These are phyloP conservation scores for Dipteronia sinensis DNA, from an alignment of 345 rosid genomes.

Conservation along the genomic window DNA sequence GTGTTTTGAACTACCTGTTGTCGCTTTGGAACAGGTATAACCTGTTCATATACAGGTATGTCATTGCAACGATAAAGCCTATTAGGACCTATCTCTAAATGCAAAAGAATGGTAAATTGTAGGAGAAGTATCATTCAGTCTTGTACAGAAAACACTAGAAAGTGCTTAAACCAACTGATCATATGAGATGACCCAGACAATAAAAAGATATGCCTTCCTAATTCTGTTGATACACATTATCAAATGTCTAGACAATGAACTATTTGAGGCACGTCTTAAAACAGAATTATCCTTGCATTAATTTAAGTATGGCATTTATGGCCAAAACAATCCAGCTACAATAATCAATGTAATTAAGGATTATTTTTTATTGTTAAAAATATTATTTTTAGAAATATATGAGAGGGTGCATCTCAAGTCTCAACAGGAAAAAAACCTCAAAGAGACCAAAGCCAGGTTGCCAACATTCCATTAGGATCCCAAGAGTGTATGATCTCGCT, in stretches of 20 bases:
- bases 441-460: neutral
- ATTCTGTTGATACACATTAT: neutral
- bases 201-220: neutral
- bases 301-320: neutral
- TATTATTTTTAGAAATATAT: too few relatives aligned
- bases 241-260: neutral
- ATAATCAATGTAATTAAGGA: neutral
- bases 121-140: neutral
- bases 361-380: neutral
- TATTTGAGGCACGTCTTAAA: neutral
- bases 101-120: neutral
- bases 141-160: conserved; percentile 6
- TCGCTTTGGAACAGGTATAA: conserved; percentile 45
- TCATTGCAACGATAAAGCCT: conserved; percentile 9
- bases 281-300: neutral
- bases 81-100: neutral
- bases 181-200: conserved; percentile 20
- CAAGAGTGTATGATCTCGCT: too few relatives aligned
- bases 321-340: neutral
- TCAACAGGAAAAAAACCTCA: neutral
- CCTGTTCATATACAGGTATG: conserved; percentile 43
- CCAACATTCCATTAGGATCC: too few relatives aligned
- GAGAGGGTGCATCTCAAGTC: neutral
- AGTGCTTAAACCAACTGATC: neutral
- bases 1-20: conserved; percentile 45